Percentiles rank a stretch among this genome's conserved stretches.
Conservation (phyloP, 805 yeast genomes). For the Candida tammaniensis region DNA sequence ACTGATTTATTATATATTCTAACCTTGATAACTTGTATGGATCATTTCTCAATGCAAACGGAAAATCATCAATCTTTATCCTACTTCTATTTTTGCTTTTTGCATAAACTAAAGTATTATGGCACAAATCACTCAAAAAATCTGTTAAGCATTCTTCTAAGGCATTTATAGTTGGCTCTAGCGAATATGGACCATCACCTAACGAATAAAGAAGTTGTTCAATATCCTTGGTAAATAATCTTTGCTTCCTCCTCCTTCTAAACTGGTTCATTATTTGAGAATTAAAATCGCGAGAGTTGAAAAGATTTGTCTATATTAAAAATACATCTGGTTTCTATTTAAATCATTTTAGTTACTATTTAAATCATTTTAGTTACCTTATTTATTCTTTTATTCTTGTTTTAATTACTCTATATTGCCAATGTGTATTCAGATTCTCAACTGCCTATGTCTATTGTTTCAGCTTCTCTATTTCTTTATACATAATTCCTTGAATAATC, state of each 20-base stretch:
- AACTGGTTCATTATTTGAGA: conserved; percentile 3
- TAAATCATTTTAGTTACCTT: too few species aligned
- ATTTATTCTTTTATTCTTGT: too few species aligned
- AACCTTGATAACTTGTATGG: conserved; percentile 41
- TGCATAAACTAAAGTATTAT: conserved; percentile 31
- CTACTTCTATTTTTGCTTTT: conserved; percentile 36
- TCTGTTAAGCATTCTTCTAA: conserved; percentile 40
- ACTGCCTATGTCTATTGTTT: too few species aligned
- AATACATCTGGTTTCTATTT: too few species aligned
- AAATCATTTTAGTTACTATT: too few species aligned
- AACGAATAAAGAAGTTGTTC: conserved; percentile 39
- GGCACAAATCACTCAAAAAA: conserved; percentile 33
- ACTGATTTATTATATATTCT: conserved; percentile 39
- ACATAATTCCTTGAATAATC: conserved; percentile 1
- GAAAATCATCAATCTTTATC: conserved; percentile 41
- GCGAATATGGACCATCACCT: conserved; percentile 41
- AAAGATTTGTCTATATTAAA: too few species aligned
- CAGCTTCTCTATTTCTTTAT: background rate
- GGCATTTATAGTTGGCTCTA: conserved; percentile 35
- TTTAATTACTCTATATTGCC: too few species aligned
- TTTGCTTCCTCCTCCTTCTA: conserved; percentile 26
- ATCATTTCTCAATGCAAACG: conserved; percentile 39
- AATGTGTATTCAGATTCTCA: too few species aligned
- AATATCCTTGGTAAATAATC: conserved; percentile 39
- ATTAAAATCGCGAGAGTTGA: background rate